phyloP scores from a whole-genome alignment of 305 asterid genomes.

The Salvia sclarea region DNA sequence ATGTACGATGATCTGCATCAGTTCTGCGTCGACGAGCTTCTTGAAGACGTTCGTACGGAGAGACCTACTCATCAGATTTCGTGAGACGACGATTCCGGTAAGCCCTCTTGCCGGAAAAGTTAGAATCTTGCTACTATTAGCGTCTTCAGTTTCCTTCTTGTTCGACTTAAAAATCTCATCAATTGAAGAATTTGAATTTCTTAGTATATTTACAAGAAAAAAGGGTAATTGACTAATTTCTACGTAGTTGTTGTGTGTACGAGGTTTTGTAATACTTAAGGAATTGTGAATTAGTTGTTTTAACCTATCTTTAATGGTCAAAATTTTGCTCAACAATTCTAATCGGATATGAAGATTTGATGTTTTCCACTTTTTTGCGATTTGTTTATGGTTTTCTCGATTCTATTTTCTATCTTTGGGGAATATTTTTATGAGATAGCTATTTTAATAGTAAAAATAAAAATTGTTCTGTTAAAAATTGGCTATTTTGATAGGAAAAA shows the following conservation, averaged over 20 bases:
- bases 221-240: neutral
- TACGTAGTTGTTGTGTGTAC: neutral
- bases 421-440: no score
- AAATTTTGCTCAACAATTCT: neutral
- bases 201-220: neutral
- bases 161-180: no score
- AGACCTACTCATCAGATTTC: constrained; percentile 30
- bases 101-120: neutral
- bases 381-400: no score
- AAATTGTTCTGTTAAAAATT: no score
- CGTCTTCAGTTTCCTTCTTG: neutral
- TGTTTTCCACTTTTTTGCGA: no score
- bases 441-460: no score
- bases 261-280: neutral
- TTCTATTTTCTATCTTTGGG: no score
- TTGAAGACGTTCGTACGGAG: constrained; percentile 48
- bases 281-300: neutral
- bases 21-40: constrained; percentile 65
- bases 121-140: neutral
- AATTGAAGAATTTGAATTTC: neutral
- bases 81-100: constrained; percentile 1
- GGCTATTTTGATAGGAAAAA: no score
- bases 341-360: no score
- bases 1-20: constrained; percentile 58
- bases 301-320: neutral